Evolutionary conservation across 352 stramenopile genomes (phyloP).

Genomic region (Phytophthora fragariae): DNA sequence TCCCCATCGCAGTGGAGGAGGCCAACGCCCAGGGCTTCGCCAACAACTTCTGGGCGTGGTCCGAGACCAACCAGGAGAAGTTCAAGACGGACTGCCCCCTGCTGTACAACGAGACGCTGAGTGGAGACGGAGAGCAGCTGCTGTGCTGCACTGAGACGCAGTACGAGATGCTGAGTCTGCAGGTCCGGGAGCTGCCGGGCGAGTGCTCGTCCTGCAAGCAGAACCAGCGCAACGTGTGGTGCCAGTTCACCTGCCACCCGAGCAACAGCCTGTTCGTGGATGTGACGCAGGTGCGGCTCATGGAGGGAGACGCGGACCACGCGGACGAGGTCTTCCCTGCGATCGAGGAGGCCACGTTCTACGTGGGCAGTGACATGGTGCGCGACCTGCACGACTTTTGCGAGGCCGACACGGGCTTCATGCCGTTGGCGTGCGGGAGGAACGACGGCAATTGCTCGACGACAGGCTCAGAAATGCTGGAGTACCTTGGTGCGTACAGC

Average conservation of each 20-base stretch:
- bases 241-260: constrained; percentile 81
- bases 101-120: constrained; percentile 72
- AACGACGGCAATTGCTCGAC: constrained; percentile 62
- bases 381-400: constrained; percentile 83
- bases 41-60: constrained; percentile 84
- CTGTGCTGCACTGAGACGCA: constrained; percentile 86
- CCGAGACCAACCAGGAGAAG: constrained; percentile 55
- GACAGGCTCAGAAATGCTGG: constrained; percentile 55
- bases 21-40: constrained; percentile 60
- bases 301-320: constrained; percentile 59
- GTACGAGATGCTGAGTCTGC: constrained; percentile 65
- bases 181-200: constrained; percentile 65
- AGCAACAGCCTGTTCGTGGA: constrained; percentile 85
- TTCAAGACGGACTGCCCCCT: constrained; percentile 77
- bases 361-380: constrained; percentile 68
- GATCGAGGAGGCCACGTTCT: constrained; percentile 77
- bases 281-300: constrained; percentile 68
- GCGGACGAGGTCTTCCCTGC: constrained; percentile 64
- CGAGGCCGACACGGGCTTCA: constrained; percentile 58
- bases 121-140: constrained; percentile 52
- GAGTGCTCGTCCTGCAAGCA: constrained; percentile 77
- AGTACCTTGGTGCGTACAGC: constrained; percentile 72
- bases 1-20: constrained; percentile 66
- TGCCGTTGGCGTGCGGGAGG: constrained; percentile 53
- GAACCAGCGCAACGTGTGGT: constrained; percentile 83